Percentiles rank a stretch among this genome's conserved stretches.
Conservation (phyloP, 1,284 basidiomycete species). For the Cutaneotrichosporon dermatis region DNA sequence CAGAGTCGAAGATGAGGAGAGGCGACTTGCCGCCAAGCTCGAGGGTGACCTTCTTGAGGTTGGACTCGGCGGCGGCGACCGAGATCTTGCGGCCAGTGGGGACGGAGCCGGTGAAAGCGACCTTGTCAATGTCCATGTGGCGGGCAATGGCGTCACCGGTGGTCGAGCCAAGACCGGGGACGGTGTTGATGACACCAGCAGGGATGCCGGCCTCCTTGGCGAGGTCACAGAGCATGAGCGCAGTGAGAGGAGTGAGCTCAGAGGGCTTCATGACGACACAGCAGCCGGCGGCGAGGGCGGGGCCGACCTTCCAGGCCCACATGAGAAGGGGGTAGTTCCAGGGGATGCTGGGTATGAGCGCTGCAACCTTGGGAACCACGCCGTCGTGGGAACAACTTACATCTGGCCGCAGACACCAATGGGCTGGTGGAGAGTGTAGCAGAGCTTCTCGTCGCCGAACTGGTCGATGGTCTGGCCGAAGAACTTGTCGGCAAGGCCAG, state of each 20-base stretch:
- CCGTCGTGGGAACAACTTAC: conserved; percentile 49
- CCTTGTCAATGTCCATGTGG: conserved; percentile 74
- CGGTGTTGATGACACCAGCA: conserved; percentile 82
- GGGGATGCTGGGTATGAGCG: conserved; percentile 60
- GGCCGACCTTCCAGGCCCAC: conserved; percentile 89
- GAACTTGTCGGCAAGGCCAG: conserved; percentile 64
- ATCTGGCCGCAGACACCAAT: conserved; percentile 91
- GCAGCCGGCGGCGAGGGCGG: conserved; percentile 68
- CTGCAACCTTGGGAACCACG: too few species aligned
- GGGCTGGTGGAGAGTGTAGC: conserved; percentile 85
- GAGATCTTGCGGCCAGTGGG: conserved; percentile 80
- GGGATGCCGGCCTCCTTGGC: conserved; percentile 63
- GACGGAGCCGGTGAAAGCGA: conserved; percentile 58
- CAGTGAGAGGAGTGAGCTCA: conserved; percentile 83
- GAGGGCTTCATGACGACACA: conserved; percentile 61
- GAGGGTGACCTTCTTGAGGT: conserved; percentile 66
- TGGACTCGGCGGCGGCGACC: conserved; percentile 73
- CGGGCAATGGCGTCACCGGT: conserved; percentile 77
- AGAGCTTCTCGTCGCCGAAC: conserved; percentile 60
- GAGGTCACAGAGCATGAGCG: conserved; percentile 57
- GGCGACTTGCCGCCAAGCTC: conserved; percentile 56
- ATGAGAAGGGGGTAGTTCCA: conserved; percentile 91
- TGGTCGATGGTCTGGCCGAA: conserved; percentile 50
- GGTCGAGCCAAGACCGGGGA: conserved; percentile 73
- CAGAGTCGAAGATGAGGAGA: conserved; percentile 50